These are phyloP conservation scores for Salix arbutifolia DNA, from an alignment of 345 rosid species.

Conservation along the genomic window DNA sequence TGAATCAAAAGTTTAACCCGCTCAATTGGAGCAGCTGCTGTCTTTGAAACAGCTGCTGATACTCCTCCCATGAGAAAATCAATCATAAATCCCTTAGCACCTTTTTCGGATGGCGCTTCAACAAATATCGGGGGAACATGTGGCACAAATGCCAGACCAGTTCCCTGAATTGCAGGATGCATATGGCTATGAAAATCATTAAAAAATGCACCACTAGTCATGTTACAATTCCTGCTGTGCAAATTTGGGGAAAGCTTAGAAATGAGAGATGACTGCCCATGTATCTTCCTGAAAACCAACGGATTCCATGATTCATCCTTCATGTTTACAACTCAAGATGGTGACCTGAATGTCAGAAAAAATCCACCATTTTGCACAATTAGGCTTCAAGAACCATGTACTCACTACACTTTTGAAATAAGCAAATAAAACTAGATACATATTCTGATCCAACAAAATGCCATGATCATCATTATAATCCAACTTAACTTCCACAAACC, in stretches of 20 bases:
- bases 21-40: slow-evolving; percentile 31
- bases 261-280: slow-evolving; percentile 41
- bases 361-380: too few species aligned
- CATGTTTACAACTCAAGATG: slow-evolving; percentile 33
- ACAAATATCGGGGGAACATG: slow-evolving; percentile 13
- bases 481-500: neutral
- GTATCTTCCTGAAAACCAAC: slow-evolving; percentile 49
- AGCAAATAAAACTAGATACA: neutral
- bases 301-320: slow-evolving; percentile 58
- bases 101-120: slow-evolving; percentile 31
- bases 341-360: neutral
- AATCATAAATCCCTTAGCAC: slow-evolving; percentile 14
- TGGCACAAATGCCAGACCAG: neutral
- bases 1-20: slow-evolving; percentile 32
- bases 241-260: slow-evolving; percentile 38
- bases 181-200: neutral
- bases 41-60: slow-evolving; percentile 29
- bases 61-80: slow-evolving; percentile 35
- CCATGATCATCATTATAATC: neutral
- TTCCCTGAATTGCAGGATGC: slow-evolving; percentile 8
- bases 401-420: neutral
- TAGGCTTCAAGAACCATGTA: neutral
- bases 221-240: slow-evolving; percentile 8
- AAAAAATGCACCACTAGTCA: neutral
- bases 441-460: neutral